phyloP scores from a whole-genome alignment of 257 asterid species.

The Ilex asprella region DNA sequence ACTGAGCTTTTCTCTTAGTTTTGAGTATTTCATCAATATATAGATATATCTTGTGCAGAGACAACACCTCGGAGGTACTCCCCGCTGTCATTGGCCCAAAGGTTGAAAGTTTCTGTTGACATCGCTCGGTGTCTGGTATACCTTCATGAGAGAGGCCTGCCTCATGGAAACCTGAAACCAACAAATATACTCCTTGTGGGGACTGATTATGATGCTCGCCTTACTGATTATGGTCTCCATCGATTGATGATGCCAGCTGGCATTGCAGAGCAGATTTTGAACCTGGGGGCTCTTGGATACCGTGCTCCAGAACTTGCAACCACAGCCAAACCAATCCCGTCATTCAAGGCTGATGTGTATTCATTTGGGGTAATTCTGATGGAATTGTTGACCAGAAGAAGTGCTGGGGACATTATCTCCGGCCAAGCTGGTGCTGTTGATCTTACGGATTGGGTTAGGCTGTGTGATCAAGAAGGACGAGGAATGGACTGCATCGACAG shows the following conservation, averaged over 20 bases:
- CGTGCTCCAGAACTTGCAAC: constrained; percentile 88
- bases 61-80: constrained; percentile 88
- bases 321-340: constrained; percentile 57
- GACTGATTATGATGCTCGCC: constrained; percentile 40
- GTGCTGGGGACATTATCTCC: constrained; percentile 96
- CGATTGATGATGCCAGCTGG: constrained; percentile 90
- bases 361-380: constrained; percentile 91
- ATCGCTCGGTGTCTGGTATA: constrained; percentile 64
- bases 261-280: constrained; percentile 81
- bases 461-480: constrained; percentile 80
- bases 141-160: constrained; percentile 82
- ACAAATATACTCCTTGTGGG: constrained; percentile 76
- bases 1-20: background rate
- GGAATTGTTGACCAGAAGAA: constrained; percentile 88
- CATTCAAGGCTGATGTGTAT: constrained; percentile 85
- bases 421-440: constrained; percentile 94
- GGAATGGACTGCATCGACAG: constrained; percentile 91
- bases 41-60: constrained; percentile 39
- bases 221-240: constrained; percentile 89
- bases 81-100: constrained; percentile 62
- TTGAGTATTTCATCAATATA: background rate
- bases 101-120: constrained; percentile 69
- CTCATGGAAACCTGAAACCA: constrained; percentile 95
- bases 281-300: constrained; percentile 88
- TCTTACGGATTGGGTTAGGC: constrained; percentile 89